These are phyloP conservation scores for Phalaenopsis aphrodite DNA, from an alignment of 106 monocot genomes.

Conservation along the genomic window DNA sequence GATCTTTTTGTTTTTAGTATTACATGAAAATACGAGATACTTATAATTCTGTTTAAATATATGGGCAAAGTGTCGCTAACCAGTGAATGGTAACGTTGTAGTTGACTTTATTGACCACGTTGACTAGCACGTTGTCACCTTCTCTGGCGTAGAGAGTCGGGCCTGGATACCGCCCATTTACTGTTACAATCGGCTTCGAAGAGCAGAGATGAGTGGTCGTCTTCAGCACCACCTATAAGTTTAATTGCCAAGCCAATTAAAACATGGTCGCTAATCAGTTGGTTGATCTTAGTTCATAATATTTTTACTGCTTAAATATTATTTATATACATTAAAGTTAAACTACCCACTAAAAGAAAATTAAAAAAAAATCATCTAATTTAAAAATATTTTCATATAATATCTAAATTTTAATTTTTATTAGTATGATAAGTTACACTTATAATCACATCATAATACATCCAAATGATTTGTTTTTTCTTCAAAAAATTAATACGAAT, in stretches of 20 bases:
- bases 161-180: constrained; percentile 55
- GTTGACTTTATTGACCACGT: constrained; percentile 53
- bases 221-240: constrained; percentile 43
- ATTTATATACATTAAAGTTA: no score
- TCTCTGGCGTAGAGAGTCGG: constrained; percentile 58
- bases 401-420: no score
- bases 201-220: constrained; percentile 40
- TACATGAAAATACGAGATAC: not conserved
- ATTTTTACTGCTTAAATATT: no score
- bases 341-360: no score
- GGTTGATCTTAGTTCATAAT: no score
- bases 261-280: no score
- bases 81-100: constrained; percentile 77
- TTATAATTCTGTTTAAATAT: not conserved
- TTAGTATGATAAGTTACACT: no score
- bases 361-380: no score
- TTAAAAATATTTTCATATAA: no score
- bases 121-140: constrained; percentile 61
- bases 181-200: constrained; percentile 52
- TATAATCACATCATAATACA: no score
- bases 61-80: not conserved
- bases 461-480: no score
- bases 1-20: not conserved
- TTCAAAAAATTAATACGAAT: no score
- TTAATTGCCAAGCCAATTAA: not conserved